Conservation (phyloP, 2,329 filamentous ascomycete species). For the Neofusicoccum parvum region DNA sequence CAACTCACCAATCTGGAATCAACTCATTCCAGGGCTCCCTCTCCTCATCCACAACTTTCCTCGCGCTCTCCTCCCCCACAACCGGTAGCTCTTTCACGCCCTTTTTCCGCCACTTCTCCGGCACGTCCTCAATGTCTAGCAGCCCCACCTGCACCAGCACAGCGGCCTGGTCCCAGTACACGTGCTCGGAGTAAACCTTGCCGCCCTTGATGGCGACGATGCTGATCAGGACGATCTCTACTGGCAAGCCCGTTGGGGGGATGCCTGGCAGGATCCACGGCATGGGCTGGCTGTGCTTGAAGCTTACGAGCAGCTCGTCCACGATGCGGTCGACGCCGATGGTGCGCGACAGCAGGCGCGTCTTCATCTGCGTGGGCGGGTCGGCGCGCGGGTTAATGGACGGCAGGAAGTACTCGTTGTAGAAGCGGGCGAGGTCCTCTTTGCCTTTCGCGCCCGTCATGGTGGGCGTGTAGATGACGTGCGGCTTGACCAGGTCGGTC, state of each 20-base stretch:
- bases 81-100: slow-evolving; percentile 52
- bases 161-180: slow-evolving; percentile 66
- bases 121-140: slow-evolving; percentile 56
- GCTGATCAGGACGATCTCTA: slow-evolving; percentile 60
- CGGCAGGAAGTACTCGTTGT: slow-evolving; percentile 58
- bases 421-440: slow-evolving; percentile 54
- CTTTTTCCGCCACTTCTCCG: slow-evolving; percentile 46
- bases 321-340: slow-evolving; percentile 61
- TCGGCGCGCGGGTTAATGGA: slow-evolving; percentile 33
- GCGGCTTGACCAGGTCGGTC: slow-evolving; percentile 37
- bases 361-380: slow-evolving; percentile 50
- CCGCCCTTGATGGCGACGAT: slow-evolving; percentile 58
- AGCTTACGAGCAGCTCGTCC: slow-evolving; percentile 60
- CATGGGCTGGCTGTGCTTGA: slow-evolving; percentile 59
- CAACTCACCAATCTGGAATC: slow-evolving; percentile 46
- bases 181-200: slow-evolving; percentile 58
- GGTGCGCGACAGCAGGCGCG: slow-evolving; percentile 59
- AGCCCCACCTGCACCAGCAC: slow-evolving; percentile 62
- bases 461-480: slow-evolving; percentile 48
- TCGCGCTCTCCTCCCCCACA: slow-evolving; percentile 48
- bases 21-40: slow-evolving; percentile 48
- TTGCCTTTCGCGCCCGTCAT: slow-evolving; percentile 49
- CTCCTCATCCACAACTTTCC: slow-evolving; percentile 49
- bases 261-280: slow-evolving; percentile 63
- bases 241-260: slow-evolving; percentile 57